These are phyloP conservation scores for Albifimbria verrucaria DNA, from an alignment of 2,329 filamentous ascomycete species.

Conservation along the genomic window DNA sequence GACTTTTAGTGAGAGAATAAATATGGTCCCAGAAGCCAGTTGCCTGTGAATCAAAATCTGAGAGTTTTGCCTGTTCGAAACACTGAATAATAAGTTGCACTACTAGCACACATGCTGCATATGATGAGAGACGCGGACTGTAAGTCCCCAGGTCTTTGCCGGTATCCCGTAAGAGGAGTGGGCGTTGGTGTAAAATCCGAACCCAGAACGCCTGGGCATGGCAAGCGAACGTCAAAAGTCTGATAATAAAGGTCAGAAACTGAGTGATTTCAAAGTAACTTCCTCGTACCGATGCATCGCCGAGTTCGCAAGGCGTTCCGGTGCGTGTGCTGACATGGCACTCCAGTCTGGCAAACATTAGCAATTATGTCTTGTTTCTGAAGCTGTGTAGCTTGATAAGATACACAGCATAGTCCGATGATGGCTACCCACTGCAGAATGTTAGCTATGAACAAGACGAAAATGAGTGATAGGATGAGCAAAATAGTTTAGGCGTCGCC, in stretches of 20 bases:
- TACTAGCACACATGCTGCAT: slow-evolving; percentile 11
- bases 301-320: slow-evolving; percentile 4
- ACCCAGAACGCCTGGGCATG: neutral
- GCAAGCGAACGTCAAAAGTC: neutral
- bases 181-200: neutral
- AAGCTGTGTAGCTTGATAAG: neutral
- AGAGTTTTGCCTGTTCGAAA: slow-evolving; percentile 7
- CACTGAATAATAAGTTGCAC: slow-evolving; percentile 9
- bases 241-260: neutral
- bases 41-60: neutral
- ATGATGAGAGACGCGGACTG: slow-evolving; percentile 1
- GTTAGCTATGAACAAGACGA: neutral
- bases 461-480: no score
- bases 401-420: neutral
- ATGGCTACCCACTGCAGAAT: neutral
- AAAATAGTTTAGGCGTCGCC: neutral
- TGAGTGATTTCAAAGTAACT: neutral
- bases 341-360: neutral
- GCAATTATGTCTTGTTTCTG: neutral
- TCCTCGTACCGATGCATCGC: slow-evolving; percentile 1
- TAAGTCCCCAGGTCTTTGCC: neutral
- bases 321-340: slow-evolving; percentile 5
- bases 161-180: neutral
- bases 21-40: slow-evolving; percentile 10
- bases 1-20: slow-evolving; percentile 7